A percentile compares a stretch with the other conserved stretches of the same genome.
Evolutionary conservation across 2,329 filamentous ascomycete genomes (phyloP).

Genomic region (Hypoxylon rubiginosum): DNA sequence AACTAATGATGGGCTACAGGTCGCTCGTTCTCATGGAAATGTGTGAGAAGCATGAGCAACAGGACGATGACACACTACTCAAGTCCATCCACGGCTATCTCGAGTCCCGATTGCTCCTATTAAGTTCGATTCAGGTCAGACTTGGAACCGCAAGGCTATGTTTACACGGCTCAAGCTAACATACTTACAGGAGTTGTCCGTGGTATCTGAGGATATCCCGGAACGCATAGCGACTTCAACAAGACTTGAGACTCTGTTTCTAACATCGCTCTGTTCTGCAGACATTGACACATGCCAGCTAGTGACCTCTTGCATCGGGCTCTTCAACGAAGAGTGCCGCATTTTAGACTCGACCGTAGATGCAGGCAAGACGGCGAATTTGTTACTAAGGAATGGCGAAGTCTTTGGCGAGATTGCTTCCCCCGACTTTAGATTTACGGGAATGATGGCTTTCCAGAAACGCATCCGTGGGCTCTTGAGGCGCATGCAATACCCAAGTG

Average conservation of each 20-base stretch:
- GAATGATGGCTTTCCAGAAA: slow-evolving; percentile 78
- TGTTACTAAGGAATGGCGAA: slow-evolving; percentile 71
- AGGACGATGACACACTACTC: slow-evolving; percentile 60
- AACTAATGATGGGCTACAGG: slow-evolving; percentile 48
- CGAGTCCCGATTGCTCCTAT: slow-evolving; percentile 65
- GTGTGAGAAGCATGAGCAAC: slow-evolving; percentile 62
- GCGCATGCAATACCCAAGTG: slow-evolving; percentile 71
- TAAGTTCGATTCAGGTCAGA: slow-evolving; percentile 65
- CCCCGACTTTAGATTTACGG: slow-evolving; percentile 74
- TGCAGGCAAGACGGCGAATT: slow-evolving; percentile 63
- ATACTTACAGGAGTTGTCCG: slow-evolving; percentile 63
- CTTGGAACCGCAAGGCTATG: neutral
- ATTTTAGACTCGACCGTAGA: slow-evolving; percentile 66
- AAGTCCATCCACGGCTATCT: slow-evolving; percentile 68
- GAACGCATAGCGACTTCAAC: slow-evolving; percentile 67
- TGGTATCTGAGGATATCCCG: slow-evolving; percentile 66
- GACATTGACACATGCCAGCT: slow-evolving; percentile 75
- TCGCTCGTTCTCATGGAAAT: slow-evolving; percentile 62
- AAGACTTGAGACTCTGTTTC: slow-evolving; percentile 72
- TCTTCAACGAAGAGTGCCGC: slow-evolving; percentile 73
- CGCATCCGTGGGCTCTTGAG: slow-evolving; percentile 71
- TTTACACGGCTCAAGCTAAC: slow-evolving; percentile 24
- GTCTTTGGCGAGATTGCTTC: slow-evolving; percentile 74
- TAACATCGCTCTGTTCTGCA: slow-evolving; percentile 74
- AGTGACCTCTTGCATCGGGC: slow-evolving; percentile 71